Conservation (phyloP, 1,284 basidiomycete species). For the Inonotus obliquus region DNA sequence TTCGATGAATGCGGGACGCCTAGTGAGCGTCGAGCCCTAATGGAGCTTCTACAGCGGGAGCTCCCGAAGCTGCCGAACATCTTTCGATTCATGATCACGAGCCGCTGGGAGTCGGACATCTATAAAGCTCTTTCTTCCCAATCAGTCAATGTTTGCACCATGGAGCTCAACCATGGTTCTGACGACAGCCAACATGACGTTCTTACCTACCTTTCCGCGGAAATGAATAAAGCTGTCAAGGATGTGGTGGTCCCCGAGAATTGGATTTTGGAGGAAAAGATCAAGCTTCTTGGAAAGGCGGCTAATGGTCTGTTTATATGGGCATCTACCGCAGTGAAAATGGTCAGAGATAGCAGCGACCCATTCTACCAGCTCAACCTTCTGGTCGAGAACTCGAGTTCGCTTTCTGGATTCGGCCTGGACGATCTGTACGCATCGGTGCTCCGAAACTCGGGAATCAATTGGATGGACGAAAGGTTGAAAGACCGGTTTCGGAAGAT, state of each 20-base stretch:
- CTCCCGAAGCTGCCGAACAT: neutral
- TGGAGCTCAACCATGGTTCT: neutral
- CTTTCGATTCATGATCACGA: conserved; percentile 8
- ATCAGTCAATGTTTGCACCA: neutral
- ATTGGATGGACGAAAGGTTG: neutral
- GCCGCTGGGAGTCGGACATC: conserved; percentile 3
- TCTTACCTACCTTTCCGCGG: neutral
- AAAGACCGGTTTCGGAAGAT: neutral
- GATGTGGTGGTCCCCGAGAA: neutral
- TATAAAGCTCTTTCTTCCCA: neutral
- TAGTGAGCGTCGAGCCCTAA: conserved; percentile 25
- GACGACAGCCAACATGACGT: neutral
- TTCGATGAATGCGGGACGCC: conserved; percentile 17
- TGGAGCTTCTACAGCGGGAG: conserved; percentile 24
- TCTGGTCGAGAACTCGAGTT: neutral
- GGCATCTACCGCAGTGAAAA: neutral
- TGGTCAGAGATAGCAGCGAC: neutral
- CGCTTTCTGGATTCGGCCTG: neutral
- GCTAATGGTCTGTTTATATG: conserved; percentile 7
- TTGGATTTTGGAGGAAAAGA: neutral
- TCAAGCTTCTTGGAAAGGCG: neutral
- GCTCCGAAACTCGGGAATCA: neutral
- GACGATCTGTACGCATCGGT: neutral
- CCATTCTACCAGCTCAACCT: neutral
- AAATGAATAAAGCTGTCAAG: neutral